phyloP scores from a whole-genome alignment of 106 monocot species.

The Acorus calamus region DNA sequence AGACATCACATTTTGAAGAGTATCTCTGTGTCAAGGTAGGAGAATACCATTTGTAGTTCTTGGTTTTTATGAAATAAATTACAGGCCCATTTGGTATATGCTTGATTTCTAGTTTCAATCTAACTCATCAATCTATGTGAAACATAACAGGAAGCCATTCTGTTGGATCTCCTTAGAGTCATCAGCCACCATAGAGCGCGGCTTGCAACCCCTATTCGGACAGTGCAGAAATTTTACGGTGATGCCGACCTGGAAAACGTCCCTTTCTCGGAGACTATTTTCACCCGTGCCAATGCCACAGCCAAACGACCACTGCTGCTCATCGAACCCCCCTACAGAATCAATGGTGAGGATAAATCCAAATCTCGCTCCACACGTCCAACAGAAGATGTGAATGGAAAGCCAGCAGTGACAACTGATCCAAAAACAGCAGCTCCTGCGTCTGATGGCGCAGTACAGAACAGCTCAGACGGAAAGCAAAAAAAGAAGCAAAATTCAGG shows the following conservation, averaged over 20 bases:
- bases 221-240: constrained; percentile 21
- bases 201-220: constrained; percentile 29
- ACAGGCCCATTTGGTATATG: not conserved
- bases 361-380: constrained; percentile 26
- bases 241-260: constrained; percentile 16
- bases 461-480: constrained; percentile 24
- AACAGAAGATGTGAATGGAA: constrained; percentile 37
- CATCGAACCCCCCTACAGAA: constrained; percentile 44
- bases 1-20: constrained; percentile 34
- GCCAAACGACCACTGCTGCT: constrained; percentile 56
- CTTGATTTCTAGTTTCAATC: not conserved
- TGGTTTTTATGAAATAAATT: not conserved
- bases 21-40: constrained; percentile 31
- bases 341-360: constrained; percentile 47
- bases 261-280: constrained; percentile 15
- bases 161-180: constrained; percentile 25
- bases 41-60: not conserved
- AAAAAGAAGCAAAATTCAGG: constrained; percentile 23
- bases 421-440: constrained; percentile 10
- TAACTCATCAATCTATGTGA: not conserved
- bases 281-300: constrained; percentile 13
- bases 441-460: constrained; percentile 8
- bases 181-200: constrained; percentile 26
- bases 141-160: constrained; percentile 15
- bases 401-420: constrained; percentile 22